Conservation (phyloP, 2,329 filamentous ascomycete genomes). For the Neocatenulostroma microsporum region DNA sequence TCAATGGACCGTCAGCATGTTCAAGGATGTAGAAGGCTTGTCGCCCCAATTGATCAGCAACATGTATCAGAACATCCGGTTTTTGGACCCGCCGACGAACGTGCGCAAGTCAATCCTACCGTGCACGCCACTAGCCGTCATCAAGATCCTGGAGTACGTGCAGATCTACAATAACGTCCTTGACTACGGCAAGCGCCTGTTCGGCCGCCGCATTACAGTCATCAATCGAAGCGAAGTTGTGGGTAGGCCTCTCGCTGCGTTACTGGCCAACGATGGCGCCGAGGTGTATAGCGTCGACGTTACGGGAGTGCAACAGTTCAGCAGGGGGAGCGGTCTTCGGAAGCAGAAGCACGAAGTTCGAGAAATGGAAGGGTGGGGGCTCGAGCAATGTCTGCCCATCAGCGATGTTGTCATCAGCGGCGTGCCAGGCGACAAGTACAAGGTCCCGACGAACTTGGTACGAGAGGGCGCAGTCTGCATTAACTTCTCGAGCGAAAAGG, state of each 20-base stretch:
- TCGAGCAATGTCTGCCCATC: slow-evolving; percentile 74
- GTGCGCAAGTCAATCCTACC: slow-evolving; percentile 85
- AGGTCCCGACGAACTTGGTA: slow-evolving; percentile 76
- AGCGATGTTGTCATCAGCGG: slow-evolving; percentile 94
- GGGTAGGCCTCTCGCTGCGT: slow-evolving; percentile 79
- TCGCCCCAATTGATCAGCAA: slow-evolving; percentile 94
- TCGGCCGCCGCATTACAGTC: slow-evolving; percentile 89
- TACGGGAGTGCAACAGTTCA: slow-evolving; percentile 85
- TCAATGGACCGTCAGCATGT: slow-evolving; percentile 82
- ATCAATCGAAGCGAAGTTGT: slow-evolving; percentile 97
- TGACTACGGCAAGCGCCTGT: slow-evolving; percentile 84
- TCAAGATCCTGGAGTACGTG: slow-evolving; percentile 94
- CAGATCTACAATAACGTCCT: slow-evolving; percentile 95
- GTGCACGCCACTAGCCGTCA: slow-evolving; percentile 88
- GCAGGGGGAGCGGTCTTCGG: slow-evolving; percentile 77
- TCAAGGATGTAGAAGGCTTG: slow-evolving; percentile 93
- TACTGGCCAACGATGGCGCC: slow-evolving; percentile 92
- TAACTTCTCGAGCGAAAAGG: slow-evolving; percentile 91
- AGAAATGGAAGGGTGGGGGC: slow-evolving; percentile 68
- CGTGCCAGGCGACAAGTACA: slow-evolving; percentile 80
- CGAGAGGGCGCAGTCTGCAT: slow-evolving; percentile 94
- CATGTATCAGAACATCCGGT: slow-evolving; percentile 98
- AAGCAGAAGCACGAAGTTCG: slow-evolving; percentile 79
- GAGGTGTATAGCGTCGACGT: slow-evolving; percentile 93
- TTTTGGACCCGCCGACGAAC: slow-evolving; percentile 70